phyloP scores from a whole-genome alignment of 495 filamentous ascomycete genomes.

The Neurospora sp. region DNA sequence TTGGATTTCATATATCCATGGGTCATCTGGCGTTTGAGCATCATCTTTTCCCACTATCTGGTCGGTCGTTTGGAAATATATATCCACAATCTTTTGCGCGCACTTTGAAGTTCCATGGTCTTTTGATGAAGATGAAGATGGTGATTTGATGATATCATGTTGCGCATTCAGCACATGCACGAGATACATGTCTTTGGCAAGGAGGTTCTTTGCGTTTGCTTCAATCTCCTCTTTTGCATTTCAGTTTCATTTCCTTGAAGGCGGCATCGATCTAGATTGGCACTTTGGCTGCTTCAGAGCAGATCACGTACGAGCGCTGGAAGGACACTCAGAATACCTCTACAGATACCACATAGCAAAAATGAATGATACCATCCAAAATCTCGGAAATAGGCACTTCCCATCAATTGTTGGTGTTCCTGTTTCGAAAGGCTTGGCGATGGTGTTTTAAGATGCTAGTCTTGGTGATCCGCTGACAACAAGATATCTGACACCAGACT shows the following conservation, averaged over 20 bases:
- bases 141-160: background rate
- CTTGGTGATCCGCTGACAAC: background rate
- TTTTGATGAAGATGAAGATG: background rate
- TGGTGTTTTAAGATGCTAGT: background rate
- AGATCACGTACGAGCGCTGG: background rate
- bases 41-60: background rate
- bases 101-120: background rate
- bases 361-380: background rate
- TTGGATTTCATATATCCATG: background rate
- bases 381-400: background rate
- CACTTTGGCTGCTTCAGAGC: background rate
- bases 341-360: background rate
- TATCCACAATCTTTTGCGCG: background rate
- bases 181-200: background rate
- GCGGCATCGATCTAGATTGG: background rate
- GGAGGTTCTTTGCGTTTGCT: background rate
- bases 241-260: background rate
- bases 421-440: background rate
- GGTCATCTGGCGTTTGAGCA: background rate
- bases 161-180: background rate
- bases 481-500: background rate
- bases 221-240: background rate
- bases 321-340: background rate
- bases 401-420: background rate
- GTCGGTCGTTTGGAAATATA: background rate